phyloP scores from a whole-genome alignment of 352 stramenopile species.

The Phytophthora europaea region DNA sequence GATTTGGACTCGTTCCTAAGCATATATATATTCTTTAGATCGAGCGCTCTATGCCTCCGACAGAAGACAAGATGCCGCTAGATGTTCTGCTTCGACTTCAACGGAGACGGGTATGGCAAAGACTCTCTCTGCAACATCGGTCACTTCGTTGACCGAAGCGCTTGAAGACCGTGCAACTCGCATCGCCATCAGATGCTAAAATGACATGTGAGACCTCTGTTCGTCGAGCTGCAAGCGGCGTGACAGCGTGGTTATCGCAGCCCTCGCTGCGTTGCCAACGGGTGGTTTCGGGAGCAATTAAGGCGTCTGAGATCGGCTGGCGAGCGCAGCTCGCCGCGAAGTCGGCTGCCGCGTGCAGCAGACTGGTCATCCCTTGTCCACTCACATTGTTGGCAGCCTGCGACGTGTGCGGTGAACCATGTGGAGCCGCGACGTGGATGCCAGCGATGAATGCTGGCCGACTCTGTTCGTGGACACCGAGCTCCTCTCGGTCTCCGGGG shows the following conservation, averaged over 20 bases:
- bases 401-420: slow-evolving; percentile 23
- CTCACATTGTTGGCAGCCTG: slow-evolving; percentile 21
- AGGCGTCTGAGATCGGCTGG: slow-evolving; percentile 14
- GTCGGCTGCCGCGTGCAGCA: slow-evolving; percentile 21
- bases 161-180: background rate
- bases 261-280: background rate
- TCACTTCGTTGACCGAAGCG: background rate
- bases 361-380: slow-evolving; percentile 10
- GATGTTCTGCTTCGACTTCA: slow-evolving; percentile 24
- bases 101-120: slow-evolving; percentile 15
- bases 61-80: slow-evolving; percentile 1
- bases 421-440: slow-evolving; percentile 24
- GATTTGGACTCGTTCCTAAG: slow-evolving; percentile 3
- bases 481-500: background rate
- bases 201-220: slow-evolving; percentile 20
- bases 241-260: slow-evolving; percentile 1
- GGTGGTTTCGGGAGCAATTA: slow-evolving; percentile 1
- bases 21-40: background rate
- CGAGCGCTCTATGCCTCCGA: slow-evolving; percentile 30
- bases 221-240: background rate
- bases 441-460: slow-evolving; percentile 8
- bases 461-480: slow-evolving; percentile 1
- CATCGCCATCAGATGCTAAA: background rate
- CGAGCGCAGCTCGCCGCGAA: slow-evolving; percentile 14
- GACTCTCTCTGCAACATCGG: slow-evolving; percentile 3